Conservation (phyloP, 305 asterid genomes). For the Euphrasia arctica region DNA sequence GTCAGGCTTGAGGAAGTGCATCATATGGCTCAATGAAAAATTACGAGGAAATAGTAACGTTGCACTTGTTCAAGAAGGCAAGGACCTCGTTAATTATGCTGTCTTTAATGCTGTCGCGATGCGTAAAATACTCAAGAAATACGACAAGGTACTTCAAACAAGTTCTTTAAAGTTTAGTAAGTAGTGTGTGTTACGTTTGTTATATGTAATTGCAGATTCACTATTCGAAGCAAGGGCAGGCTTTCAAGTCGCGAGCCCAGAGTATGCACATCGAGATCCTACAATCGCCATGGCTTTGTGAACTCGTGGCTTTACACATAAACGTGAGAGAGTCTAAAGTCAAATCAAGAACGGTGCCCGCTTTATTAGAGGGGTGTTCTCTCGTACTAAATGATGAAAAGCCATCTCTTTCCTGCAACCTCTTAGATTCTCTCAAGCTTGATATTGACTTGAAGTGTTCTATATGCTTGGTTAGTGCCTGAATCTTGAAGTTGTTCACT, state of each 20-base stretch:
- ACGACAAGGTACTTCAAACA: conserved; percentile 56
- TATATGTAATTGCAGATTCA: conserved; percentile 47
- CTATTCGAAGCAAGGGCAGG: conserved; percentile 93
- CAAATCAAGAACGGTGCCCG: conserved; percentile 32
- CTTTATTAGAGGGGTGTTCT: conserved; percentile 61
- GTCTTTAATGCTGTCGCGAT: conserved; percentile 79
- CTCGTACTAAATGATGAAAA: conserved; percentile 53
- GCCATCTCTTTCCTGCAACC: conserved; percentile 70
- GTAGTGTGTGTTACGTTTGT: not conserved
- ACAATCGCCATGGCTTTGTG: conserved; percentile 95
- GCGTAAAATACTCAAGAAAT: conserved; percentile 95
- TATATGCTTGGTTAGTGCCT: conserved; percentile 76
- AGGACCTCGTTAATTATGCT: conserved; percentile 74
- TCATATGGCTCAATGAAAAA: conserved; percentile 61
- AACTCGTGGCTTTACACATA: conserved; percentile 87
- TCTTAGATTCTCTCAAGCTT: conserved; percentile 71
- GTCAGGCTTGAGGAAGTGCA: conserved; percentile 64
- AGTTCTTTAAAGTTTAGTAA: not conserved
- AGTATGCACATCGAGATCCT: conserved; percentile 85
- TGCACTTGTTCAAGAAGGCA: conserved; percentile 69
- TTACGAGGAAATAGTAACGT: conserved; percentile 50
- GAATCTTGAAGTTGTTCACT: not conserved
- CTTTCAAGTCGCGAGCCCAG: conserved; percentile 81
- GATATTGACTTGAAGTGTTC: conserved; percentile 91
- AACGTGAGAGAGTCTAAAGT: not conserved